These are phyloP conservation scores for Penicillium sp. DNA, from an alignment of 2,329 filamentous ascomycete species.

Conservation along the genomic window DNA sequence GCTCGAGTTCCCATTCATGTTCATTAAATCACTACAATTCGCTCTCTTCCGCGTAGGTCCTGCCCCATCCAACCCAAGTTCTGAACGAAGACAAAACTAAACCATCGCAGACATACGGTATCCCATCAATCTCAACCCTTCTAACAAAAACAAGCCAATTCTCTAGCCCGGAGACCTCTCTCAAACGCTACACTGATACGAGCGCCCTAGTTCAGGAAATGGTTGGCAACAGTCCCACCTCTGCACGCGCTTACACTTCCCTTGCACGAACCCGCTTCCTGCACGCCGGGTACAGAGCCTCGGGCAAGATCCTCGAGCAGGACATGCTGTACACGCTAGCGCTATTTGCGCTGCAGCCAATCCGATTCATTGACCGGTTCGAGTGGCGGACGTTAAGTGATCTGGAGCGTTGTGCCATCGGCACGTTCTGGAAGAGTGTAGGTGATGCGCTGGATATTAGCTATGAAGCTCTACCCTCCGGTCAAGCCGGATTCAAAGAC, in stretches of 20 bases:
- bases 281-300: slow-evolving; percentile 56
- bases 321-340: slow-evolving; percentile 66
- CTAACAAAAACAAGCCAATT: slow-evolving; percentile 53
- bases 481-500: slow-evolving; percentile 44
- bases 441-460: slow-evolving; percentile 68
- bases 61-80: too few relatives aligned
- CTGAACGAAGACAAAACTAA: neutral
- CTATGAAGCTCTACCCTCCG: slow-evolving; percentile 47
- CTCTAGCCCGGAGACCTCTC: slow-evolving; percentile 44
- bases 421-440: slow-evolving; percentile 68
- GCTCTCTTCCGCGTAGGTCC: slow-evolving; percentile 55
- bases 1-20: slow-evolving; percentile 57
- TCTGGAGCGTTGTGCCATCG: slow-evolving; percentile 66
- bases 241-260: slow-evolving; percentile 48
- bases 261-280: slow-evolving; percentile 65
- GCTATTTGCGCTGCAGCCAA: slow-evolving; percentile 65
- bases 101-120: slow-evolving; percentile 54
- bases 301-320: slow-evolving; percentile 59
- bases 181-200: slow-evolving; percentile 56
- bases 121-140: slow-evolving; percentile 53
- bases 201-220: slow-evolving; percentile 51
- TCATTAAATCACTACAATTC: slow-evolving; percentile 54
- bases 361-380: slow-evolving; percentile 61
- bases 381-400: slow-evolving; percentile 70
- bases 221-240: slow-evolving; percentile 43